A percentile compares a stretch with the other conserved stretches of the same genome.
These are phyloP conservation scores for Agaricus subrufescens DNA, from an alignment of 768 basidiomycete genomes.

Conservation along the genomic window DNA sequence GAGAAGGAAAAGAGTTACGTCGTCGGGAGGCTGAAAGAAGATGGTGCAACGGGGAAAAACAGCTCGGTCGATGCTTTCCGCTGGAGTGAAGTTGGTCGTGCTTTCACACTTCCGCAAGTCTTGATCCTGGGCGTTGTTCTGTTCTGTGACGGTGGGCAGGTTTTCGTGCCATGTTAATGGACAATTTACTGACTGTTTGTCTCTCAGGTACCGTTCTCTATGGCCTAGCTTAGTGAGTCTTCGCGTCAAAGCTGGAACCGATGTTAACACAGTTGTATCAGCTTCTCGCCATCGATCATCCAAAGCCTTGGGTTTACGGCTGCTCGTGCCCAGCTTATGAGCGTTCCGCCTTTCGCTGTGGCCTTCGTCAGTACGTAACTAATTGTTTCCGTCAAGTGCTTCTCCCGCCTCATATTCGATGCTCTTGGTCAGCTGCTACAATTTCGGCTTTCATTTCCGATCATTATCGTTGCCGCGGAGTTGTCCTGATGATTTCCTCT, in stretches of 20 bases:
- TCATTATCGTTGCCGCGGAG: constrained; percentile 44
- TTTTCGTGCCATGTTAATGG: neutral
- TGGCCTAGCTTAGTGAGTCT: constrained; percentile 43
- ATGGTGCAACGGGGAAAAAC: constrained; percentile 31
- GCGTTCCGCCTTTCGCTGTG: constrained; percentile 50
- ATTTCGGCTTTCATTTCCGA: constrained; percentile 46
- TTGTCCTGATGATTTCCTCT: constrained; percentile 38
- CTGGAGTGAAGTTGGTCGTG: constrained; percentile 49
- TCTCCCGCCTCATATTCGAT: neutral
- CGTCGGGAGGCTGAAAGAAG: constrained; percentile 31
- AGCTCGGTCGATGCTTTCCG: constrained; percentile 41
- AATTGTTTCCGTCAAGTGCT: neutral
- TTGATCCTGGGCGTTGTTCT: constrained; percentile 44
- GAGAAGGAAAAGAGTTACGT: constrained; percentile 46
- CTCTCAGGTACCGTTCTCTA: constrained; percentile 38
- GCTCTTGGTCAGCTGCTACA: constrained; percentile 23
- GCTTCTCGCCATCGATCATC: constrained; percentile 74
- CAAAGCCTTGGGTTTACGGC: constrained; percentile 52
- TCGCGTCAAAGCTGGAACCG: no score
- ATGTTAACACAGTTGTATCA: constrained; percentile 12
- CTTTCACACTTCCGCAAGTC: constrained; percentile 50
- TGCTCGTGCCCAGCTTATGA: constrained; percentile 55
- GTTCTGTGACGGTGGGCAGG: constrained; percentile 45
- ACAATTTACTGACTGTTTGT: neutral
- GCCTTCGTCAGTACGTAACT: constrained; percentile 43